These are phyloP conservation scores for Chaetomiaceae sp. DNA, from an alignment of 2,329 filamentous ascomycete genomes.

Conservation along the genomic window DNA sequence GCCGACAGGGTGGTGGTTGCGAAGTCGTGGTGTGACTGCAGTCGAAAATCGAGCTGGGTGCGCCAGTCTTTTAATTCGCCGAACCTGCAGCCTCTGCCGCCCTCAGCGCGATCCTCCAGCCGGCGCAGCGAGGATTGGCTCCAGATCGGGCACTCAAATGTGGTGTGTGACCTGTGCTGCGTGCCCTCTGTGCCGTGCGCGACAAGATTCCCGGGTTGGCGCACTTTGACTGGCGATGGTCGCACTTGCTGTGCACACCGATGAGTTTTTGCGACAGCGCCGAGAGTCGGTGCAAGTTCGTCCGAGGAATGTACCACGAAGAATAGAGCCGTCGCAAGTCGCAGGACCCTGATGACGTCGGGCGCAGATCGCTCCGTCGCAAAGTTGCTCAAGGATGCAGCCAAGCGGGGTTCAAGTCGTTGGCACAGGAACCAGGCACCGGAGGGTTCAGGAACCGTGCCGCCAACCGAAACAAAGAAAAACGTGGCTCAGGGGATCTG, in stretches of 20 bases:
- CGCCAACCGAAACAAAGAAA: not conserved
- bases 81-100: not conserved
- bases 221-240: no score
- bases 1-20: no score
- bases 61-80: not conserved
- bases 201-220: no score
- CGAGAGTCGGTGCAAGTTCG: no score
- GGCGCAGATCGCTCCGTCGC: not conserved
- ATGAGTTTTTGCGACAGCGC: no score
- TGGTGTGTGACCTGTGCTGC: no score
- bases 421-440: conserved; percentile 7
- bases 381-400: not conserved
- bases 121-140: not conserved
- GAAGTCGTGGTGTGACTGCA: no score
- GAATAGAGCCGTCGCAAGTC: not conserved
- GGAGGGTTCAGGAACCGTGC: not conserved
- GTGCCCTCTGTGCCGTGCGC: no score
- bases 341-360: not conserved
- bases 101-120: not conserved
- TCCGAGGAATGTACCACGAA: no score
- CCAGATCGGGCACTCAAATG: not conserved
- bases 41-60: no score
- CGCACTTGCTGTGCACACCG: no score
- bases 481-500: not conserved
- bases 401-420: conserved; percentile 3